phyloP scores from a whole-genome alignment of 148 eudicot species.

The Bassia scoparia region DNA sequence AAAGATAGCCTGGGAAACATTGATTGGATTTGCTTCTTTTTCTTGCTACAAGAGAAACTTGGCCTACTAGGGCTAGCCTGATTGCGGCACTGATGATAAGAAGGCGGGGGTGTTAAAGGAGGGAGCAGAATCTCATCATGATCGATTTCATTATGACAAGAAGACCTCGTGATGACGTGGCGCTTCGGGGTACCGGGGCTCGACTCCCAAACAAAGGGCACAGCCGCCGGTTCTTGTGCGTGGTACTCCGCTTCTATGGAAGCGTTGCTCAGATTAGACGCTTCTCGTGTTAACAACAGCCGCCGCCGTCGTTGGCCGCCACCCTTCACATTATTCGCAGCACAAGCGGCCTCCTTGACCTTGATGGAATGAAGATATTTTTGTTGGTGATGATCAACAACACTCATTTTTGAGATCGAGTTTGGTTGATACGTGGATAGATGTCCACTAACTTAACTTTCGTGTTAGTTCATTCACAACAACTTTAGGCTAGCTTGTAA shows the following conservation, averaged over 20 bases:
- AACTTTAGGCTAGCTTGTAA: too few species aligned
- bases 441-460: too few species aligned
- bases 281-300: conserved; percentile 15
- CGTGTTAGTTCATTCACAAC: too few species aligned
- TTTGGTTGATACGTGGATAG: too few species aligned
- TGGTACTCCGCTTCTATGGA: conserved; percentile 23
- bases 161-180: conserved; percentile 8
- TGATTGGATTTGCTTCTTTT: conserved; percentile 5
- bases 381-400: not conserved
- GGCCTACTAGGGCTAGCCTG: not conserved
- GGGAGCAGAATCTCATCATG: conserved; percentile 18
- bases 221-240: conserved; percentile 35
- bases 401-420: conserved; percentile 2
- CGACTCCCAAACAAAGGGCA: conserved; percentile 52
- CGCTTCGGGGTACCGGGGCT: conserved; percentile 46
- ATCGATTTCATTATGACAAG: not conserved
- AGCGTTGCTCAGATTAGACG: conserved; percentile 4
- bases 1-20: conserved; percentile 23
- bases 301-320: conserved; percentile 2
- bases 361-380: conserved; percentile 5
- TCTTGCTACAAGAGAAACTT: not conserved
- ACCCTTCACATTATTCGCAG: not conserved
- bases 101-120: conserved; percentile 51
- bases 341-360: not conserved
- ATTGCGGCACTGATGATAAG: conserved; percentile 19